Evolutionary conservation across 140 eudicot species (phyloP).

Genomic region (Anethum foeniculum): DNA sequence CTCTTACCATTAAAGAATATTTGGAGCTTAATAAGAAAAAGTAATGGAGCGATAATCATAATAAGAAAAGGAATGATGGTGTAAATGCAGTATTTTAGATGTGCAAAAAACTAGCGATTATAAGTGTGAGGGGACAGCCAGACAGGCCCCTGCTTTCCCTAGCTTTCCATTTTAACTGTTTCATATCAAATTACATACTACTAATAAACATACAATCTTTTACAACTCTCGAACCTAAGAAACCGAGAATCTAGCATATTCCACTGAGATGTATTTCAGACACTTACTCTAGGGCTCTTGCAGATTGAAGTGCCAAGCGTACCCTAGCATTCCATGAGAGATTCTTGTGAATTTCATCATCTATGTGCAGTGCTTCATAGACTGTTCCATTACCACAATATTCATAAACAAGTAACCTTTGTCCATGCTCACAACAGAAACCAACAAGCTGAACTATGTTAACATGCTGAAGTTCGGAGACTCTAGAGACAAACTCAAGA

Average conservation of each 20-base stretch:
- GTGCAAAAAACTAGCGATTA: background rate
- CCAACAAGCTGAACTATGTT: constrained; percentile 75
- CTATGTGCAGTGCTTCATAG: constrained; percentile 73
- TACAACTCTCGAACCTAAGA: background rate
- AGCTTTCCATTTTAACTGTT: background rate
- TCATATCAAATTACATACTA: background rate
- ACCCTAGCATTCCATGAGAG: constrained; percentile 84
- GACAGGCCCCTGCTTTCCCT: background rate
- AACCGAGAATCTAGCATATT: background rate
- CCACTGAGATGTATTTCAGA: background rate
- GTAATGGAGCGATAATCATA: background rate
- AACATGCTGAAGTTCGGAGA: constrained; percentile 61
- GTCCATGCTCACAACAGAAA: constrained; percentile 77
- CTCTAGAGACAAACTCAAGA: constrained; percentile 47
- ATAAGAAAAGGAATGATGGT: background rate
- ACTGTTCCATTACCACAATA: constrained; percentile 79
- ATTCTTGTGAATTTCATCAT: constrained; percentile 54
- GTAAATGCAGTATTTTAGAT: background rate
- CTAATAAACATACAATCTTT: background rate
- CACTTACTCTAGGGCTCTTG: constrained; percentile 87
- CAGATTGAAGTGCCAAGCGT: constrained; percentile 77
- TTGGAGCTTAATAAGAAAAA: background rate
- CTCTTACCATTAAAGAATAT: background rate
- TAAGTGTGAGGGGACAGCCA: background rate
- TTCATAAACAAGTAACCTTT: constrained; percentile 59